Evolutionary conservation across 2,329 filamentous ascomycete species (phyloP).

Genomic region (Ambrosiella xylebori): DNA sequence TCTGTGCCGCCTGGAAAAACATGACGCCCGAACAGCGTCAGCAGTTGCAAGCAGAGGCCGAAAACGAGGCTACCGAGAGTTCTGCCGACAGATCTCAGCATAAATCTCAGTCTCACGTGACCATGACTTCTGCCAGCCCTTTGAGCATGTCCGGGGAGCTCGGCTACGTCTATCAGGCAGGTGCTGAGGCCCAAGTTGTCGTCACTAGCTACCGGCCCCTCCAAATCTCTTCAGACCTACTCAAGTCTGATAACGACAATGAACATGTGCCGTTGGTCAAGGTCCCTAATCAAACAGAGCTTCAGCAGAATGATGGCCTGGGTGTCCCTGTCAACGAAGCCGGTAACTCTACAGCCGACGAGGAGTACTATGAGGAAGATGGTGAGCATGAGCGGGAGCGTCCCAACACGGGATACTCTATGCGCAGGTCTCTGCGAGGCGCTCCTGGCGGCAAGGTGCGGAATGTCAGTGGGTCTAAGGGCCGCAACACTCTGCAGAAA

Average conservation of each 20-base stretch:
- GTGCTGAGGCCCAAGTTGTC: constrained; percentile 6
- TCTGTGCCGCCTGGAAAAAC: constrained; percentile 53
- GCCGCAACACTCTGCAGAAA: constrained; percentile 7
- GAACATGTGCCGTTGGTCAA: not conserved
- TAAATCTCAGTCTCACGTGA: not conserved
- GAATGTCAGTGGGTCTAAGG: not conserved
- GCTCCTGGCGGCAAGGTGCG: not conserved
- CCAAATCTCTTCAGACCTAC: not conserved
- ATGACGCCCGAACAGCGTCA: constrained; percentile 45
- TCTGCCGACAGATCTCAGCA: not conserved
- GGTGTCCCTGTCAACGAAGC: not conserved
- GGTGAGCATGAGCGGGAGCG: not conserved
- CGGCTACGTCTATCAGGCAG: constrained; percentile 9
- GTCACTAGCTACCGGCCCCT: not conserved
- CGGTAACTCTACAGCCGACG: not conserved
- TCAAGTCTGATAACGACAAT: not conserved
- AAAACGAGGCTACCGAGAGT: not conserved
- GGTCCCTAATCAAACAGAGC: not conserved
- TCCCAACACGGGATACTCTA: not conserved
- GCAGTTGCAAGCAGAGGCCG: constrained; percentile 40
- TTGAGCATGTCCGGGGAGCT: constrained; percentile 7
- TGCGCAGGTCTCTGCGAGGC: not conserved
- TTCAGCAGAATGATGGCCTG: not conserved
- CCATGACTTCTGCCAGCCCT: not conserved
- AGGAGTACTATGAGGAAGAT: constrained; percentile 1